These are phyloP conservation scores for Epichloe elymi DNA, from an alignment of 2,329 filamentous ascomycete genomes.

Conservation along the genomic window DNA sequence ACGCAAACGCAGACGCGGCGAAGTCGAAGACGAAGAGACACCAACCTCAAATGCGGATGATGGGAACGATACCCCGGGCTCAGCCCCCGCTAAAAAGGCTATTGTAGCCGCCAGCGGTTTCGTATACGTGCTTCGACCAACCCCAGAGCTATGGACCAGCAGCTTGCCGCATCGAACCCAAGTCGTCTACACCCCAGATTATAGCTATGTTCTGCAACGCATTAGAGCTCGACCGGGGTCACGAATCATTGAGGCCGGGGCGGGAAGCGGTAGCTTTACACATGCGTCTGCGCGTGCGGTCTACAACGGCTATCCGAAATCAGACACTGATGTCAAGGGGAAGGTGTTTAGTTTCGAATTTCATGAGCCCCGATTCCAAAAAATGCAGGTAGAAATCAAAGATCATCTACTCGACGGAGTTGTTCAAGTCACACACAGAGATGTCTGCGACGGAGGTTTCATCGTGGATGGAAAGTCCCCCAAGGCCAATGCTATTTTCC, in stretches of 20 bases:
- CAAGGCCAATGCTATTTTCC: slow-evolving; percentile 57
- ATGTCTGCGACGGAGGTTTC: slow-evolving; percentile 69
- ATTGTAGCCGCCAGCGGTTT: slow-evolving; percentile 53
- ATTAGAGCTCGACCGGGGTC: slow-evolving; percentile 62
- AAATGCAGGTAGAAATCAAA: slow-evolving; percentile 56
- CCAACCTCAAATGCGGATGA: slow-evolving; percentile 23
- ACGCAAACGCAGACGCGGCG: slow-evolving; percentile 45
- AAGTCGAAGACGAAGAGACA: slow-evolving; percentile 31
- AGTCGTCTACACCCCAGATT: slow-evolving; percentile 78
- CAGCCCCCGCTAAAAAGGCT: slow-evolving; percentile 30
- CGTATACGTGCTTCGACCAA: slow-evolving; percentile 64
- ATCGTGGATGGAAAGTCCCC: slow-evolving; percentile 48
- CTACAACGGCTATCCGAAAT: slow-evolving; percentile 53
- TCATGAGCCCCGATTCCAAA: slow-evolving; percentile 59
- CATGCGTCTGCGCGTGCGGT: slow-evolving; percentile 66
- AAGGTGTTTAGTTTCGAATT: slow-evolving; percentile 77
- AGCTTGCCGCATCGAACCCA: slow-evolving; percentile 72
- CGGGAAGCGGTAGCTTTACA: slow-evolving; percentile 73
- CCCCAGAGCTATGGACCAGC: slow-evolving; percentile 70
- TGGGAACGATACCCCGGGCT: slow-evolving; percentile 16
- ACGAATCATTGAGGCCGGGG: slow-evolving; percentile 65
- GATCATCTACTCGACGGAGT: slow-evolving; percentile 52
- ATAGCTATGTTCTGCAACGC: slow-evolving; percentile 70
- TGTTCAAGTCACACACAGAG: slow-evolving; percentile 62
- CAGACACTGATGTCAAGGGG: slow-evolving; percentile 36